phyloP scores from a whole-genome alignment of 805 yeast genomes.

The Cyberlindnera mississippiensis region DNA sequence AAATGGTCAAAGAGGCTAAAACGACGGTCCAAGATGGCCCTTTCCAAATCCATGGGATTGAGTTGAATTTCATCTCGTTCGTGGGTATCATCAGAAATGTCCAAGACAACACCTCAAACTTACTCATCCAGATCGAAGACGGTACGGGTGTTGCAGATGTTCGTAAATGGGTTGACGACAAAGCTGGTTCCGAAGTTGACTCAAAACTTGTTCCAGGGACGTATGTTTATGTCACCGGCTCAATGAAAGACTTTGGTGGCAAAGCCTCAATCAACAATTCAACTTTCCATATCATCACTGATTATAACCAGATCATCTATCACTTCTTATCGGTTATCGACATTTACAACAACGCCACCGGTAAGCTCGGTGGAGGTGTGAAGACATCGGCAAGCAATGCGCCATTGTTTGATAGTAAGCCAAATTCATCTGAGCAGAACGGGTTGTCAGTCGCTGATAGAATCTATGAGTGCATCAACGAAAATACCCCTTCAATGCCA shows the following conservation, averaged over 20 bases:
- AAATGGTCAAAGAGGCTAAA: constrained; percentile 60
- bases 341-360: constrained; percentile 52
- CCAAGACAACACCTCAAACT: constrained; percentile 51
- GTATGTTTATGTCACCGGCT: constrained; percentile 58
- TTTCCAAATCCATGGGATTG: constrained; percentile 54
- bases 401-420: constrained; percentile 41
- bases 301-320: constrained; percentile 64
- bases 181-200: constrained; percentile 29
- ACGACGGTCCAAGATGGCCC: constrained; percentile 66
- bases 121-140: constrained; percentile 63
- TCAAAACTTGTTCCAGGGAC: constrained; percentile 41
- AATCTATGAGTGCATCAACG: constrained; percentile 45
- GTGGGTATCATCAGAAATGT: constrained; percentile 70
- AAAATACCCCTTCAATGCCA: constrained; percentile 52
- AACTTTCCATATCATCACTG: constrained; percentile 49
- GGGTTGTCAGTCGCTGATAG: constrained; percentile 36
- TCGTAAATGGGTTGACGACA: constrained; percentile 58
- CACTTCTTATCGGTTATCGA: constrained; percentile 64
- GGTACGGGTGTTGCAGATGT: constrained; percentile 69
- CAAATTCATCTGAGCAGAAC: constrained; percentile 29
- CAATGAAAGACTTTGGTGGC: constrained; percentile 55
- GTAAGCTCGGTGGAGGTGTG: constrained; percentile 30
- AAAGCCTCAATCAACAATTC: constrained; percentile 65
- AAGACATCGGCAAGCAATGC: constrained; percentile 20
- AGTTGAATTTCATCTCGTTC: constrained; percentile 58